A percentile compares a stretch with the other conserved stretches of the same genome.
These are phyloP conservation scores for Venustampulla echinocandica DNA, from an alignment of 495 filamentous ascomycete genomes.

Conservation along the genomic window DNA sequence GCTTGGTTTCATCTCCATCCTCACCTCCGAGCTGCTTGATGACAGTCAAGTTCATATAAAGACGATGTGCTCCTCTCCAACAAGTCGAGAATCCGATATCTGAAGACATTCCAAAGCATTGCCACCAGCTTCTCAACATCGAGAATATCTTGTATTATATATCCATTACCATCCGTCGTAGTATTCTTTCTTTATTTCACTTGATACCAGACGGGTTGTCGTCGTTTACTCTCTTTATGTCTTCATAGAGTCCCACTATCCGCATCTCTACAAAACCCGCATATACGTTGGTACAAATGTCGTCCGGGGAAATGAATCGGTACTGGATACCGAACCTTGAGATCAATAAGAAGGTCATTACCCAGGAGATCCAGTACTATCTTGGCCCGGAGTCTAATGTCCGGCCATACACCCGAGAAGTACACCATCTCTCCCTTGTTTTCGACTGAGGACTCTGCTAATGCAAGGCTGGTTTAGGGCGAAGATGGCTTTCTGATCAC, in stretches of 20 bases:
- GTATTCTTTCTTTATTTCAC: too few relatives aligned
- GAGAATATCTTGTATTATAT: too few relatives aligned
- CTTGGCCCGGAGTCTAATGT: conserved; percentile 46
- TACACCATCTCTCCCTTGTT: conserved; percentile 22
- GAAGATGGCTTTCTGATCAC: conserved; percentile 49
- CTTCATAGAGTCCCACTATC: conserved; percentile 2
- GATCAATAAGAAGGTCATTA: conserved; percentile 50
- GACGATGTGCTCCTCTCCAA: too few relatives aligned
- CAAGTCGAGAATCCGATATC: too few relatives aligned
- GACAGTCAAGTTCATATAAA: too few relatives aligned
- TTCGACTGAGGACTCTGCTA: conserved; percentile 24
- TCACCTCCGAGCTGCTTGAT: too few relatives aligned
- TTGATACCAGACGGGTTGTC: too few relatives aligned
- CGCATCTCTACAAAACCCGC: not conserved
- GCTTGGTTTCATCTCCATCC: too few relatives aligned
- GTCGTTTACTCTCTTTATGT: too few relatives aligned
- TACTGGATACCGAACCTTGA: conserved; percentile 50
- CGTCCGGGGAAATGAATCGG: conserved; percentile 29
- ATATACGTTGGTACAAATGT: conserved; percentile 16
- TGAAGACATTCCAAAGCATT: too few relatives aligned
- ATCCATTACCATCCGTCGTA: too few relatives aligned
- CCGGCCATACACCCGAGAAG: conserved; percentile 43
- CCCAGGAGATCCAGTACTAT: conserved; percentile 46
- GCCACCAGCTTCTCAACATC: too few relatives aligned
- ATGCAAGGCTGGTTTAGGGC: conserved; percentile 32